Evolutionary conservation across 306 rosid genomes (phyloP), one percentile per base, ranked within the genome.

Genomic region (Rosa lucieae): DNA sequence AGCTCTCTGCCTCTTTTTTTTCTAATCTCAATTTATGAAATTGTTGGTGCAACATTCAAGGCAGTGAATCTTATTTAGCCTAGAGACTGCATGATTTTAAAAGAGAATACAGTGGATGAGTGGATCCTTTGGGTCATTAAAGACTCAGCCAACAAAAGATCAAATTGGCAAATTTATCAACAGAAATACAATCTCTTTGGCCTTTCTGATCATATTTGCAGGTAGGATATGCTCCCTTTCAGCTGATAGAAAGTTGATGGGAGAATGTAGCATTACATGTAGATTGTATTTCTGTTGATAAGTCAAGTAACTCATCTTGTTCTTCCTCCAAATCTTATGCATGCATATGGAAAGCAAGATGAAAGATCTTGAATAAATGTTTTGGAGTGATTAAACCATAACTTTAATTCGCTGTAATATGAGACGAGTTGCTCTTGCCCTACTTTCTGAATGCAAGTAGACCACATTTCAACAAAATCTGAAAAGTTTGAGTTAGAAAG

Each of bases 141-240:
- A 32, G n/a, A 5, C 9, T 1, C 18, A 13, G 10, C 43, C 43
- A 63, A 12, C 43, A 13, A 32, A 5, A 59, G 35, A 59, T 12
- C 17, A 23, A 59, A 32, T 5, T 32, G 2, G 0, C 5, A 26
- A 5, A 26, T 5, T 4, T 62, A 62, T 61, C 26, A 61, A 37
- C 65, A 63, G n/a, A n/a, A n/a, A n/a, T n/a, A n/a, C n/a, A n/a
- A n/a, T n/a, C 68, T 62, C 43, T 65, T 35, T 35, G 70, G 70
- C 10, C 14, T 6, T 14, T 10, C n/a, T 35, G 70, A 14, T 32
- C 21, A 17, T 6, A 15, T 35, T 32, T 65, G 44, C 70, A 35
- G 70, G 21, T 39, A 12, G 43, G 11, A 63, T 32, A 3, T 11
- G 39, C 29, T 52, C 37, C 32, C 13, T 26, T 73, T 66, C 23